These are phyloP conservation scores for Metschnikowia corniflorae DNA, from an alignment of 805 yeast species.

Conservation along the genomic window DNA sequence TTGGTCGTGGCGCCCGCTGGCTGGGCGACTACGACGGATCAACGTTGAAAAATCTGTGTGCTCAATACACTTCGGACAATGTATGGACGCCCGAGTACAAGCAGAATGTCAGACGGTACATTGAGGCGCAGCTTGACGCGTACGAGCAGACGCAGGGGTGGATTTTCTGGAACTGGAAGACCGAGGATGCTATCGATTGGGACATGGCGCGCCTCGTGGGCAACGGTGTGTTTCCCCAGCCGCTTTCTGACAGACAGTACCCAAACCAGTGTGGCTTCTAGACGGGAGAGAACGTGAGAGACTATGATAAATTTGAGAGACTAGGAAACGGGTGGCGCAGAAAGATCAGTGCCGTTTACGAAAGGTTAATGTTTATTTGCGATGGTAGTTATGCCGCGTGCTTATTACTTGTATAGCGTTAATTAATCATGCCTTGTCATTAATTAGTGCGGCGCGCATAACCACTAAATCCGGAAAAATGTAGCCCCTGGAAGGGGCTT, in stretches of 20 bases:
- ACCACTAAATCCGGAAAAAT: too few species aligned
- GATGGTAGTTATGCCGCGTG: too few species aligned
- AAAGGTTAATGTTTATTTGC: too few species aligned
- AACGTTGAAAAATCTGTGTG: slow-evolving; percentile 62
- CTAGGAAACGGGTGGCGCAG: too few species aligned
- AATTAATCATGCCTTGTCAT: too few species aligned
- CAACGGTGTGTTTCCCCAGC: slow-evolving; percentile 74
- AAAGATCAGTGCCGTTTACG: too few species aligned
- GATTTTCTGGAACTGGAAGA: slow-evolving; percentile 94
- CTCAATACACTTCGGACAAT: slow-evolving; percentile 20
- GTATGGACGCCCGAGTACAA: slow-evolving; percentile 61
- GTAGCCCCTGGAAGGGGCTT: too few species aligned
- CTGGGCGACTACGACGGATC: slow-evolving; percentile 53
- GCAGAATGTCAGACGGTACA: slow-evolving; percentile 57
- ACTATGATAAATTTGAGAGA: too few species aligned
- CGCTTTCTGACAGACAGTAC: slow-evolving; percentile 62
- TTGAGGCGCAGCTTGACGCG: slow-evolving; percentile 92
- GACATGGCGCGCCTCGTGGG: slow-evolving; percentile 61
- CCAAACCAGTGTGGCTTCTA: slow-evolving; percentile 60
- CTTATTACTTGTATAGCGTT: too few species aligned
- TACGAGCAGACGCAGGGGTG: slow-evolving; percentile 72
- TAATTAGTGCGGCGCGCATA: too few species aligned
- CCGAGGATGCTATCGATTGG: slow-evolving; percentile 84
- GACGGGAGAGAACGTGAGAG: too few species aligned
- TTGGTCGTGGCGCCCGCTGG: slow-evolving; percentile 75